These are phyloP conservation scores for Mortierella sp. DNA, from an alignment of 371 early-diverging fungal species.

Conservation along the genomic window DNA sequence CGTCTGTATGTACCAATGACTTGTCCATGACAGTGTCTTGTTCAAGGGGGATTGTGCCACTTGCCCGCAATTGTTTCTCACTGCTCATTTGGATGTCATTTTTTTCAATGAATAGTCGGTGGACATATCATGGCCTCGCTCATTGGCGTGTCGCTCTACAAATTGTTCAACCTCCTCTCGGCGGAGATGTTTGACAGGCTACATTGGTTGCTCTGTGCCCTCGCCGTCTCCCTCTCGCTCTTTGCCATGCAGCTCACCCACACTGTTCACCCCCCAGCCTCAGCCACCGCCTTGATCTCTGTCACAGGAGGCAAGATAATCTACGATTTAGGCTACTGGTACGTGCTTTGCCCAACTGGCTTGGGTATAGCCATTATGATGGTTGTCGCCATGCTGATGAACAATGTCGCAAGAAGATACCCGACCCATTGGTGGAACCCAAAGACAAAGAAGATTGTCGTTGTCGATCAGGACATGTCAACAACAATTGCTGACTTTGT, in stretches of 20 bases:
- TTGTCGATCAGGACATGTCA: slow-evolving; percentile 46
- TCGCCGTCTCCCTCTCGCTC: slow-evolving; percentile 75
- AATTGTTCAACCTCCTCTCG: slow-evolving; percentile 63
- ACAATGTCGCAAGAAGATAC: slow-evolving; percentile 75
- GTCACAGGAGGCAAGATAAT: slow-evolving; percentile 57
- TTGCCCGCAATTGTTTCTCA: background rate
- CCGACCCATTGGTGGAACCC: slow-evolving; percentile 74
- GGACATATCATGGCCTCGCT: slow-evolving; percentile 75
- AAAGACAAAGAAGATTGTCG: slow-evolving; percentile 19
- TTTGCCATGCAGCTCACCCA: slow-evolving; percentile 73
- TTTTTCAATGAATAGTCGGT: slow-evolving; percentile 41
- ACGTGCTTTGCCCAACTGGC: slow-evolving; percentile 66
- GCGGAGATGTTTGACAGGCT: slow-evolving; percentile 53
- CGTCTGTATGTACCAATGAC: slow-evolving; percentile 41
- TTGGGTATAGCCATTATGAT: slow-evolving; percentile 66
- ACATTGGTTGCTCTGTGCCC: slow-evolving; percentile 74
- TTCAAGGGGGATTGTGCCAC: background rate
- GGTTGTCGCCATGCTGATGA: slow-evolving; percentile 68
- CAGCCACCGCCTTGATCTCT: slow-evolving; percentile 78
- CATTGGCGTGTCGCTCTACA: slow-evolving; percentile 69
- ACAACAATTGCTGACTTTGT: slow-evolving; percentile 37
- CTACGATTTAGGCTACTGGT: slow-evolving; percentile 66
- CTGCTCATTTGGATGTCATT: too few species aligned
- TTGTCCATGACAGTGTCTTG: background rate
- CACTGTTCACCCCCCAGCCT: slow-evolving; percentile 81